Percentiles rank a stretch among this genome's conserved stretches.
phyloP scores from a whole-genome alignment of 257 asterid species.

The Jasminum sambac region DNA sequence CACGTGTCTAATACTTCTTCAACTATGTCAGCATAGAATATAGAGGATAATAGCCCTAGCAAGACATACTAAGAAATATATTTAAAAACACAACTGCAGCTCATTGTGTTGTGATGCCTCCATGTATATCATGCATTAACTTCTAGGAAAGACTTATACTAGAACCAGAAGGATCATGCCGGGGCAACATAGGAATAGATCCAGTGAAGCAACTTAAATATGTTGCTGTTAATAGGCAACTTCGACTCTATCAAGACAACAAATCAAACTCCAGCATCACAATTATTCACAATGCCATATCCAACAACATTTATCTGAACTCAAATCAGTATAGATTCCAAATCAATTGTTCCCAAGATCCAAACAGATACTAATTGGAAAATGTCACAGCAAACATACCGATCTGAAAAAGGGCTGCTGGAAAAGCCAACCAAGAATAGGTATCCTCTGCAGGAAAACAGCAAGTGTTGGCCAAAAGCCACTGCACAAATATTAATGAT shows the following conservation, averaged over 20 bases:
- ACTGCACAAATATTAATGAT: slow-evolving; percentile 48
- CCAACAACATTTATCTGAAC: neutral
- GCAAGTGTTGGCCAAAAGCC: slow-evolving; percentile 98
- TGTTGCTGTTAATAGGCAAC: neutral
- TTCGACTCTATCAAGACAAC: neutral
- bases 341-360: neutral
- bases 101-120: neutral
- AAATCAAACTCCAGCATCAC: neutral
- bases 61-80: neutral
- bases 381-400: slow-evolving; percentile 49
- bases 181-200: neutral
- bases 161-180: neutral
- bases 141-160: neutral
- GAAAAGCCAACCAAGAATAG: slow-evolving; percentile 85
- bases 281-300: neutral
- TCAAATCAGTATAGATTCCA: neutral
- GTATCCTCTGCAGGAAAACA: slow-evolving; percentile 92
- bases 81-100: neutral
- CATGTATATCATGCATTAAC: neutral
- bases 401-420: slow-evolving; percentile 92
- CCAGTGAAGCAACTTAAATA: neutral
- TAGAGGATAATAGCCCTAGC: neutral
- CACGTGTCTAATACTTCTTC: slow-evolving; percentile 7
- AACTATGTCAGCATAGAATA: neutral
- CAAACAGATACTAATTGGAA: neutral